Percentiles rank a stretch among this genome's conserved stretches.
These are phyloP conservation scores for Neobulgaria alba DNA, from an alignment of 2,329 filamentous ascomycete genomes.

Conservation along the genomic window DNA sequence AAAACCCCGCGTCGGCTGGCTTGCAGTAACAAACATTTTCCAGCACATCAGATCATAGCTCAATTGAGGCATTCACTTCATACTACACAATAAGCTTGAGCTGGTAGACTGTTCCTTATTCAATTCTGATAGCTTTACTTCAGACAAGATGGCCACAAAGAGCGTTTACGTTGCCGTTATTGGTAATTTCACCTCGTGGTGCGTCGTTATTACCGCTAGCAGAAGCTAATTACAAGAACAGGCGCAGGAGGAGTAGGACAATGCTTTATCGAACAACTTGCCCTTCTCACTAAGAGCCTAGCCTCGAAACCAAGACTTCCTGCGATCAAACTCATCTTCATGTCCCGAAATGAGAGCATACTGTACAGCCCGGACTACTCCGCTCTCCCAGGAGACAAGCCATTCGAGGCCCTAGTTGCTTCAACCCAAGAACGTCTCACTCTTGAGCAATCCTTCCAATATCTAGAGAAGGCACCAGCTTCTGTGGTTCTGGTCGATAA, in stretches of 20 bases:
- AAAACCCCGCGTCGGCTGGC: neutral
- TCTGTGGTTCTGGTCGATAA: slow-evolving; percentile 88
- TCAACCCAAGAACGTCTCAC: slow-evolving; percentile 57
- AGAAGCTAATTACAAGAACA: slow-evolving; percentile 31
- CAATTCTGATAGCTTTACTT: neutral
- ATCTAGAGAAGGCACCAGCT: slow-evolving; percentile 67
- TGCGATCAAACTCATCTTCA: slow-evolving; percentile 66
- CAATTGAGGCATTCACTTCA: neutral
- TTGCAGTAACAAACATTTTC: neutral
- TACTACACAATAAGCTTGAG: neutral
- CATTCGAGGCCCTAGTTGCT: slow-evolving; percentile 53
- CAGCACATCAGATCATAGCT: neutral
- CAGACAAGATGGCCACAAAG: slow-evolving; percentile 14
- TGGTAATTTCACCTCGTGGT: slow-evolving; percentile 26
- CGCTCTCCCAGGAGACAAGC: slow-evolving; percentile 51
- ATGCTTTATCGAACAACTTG: slow-evolving; percentile 78
- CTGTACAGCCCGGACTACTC: slow-evolving; percentile 68
- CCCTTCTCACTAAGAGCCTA: slow-evolving; percentile 55
- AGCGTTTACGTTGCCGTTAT: slow-evolving; percentile 38
- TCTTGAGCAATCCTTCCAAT: slow-evolving; percentile 64
- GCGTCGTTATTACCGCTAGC: slow-evolving; percentile 12
- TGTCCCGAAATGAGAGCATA: slow-evolving; percentile 78
- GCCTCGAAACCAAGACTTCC: slow-evolving; percentile 36
- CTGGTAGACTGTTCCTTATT: neutral
- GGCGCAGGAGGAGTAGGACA: slow-evolving; percentile 91